A percentile compares a stretch with the other conserved stretches of the same genome.
Conservation (phyloP, 768 basidiomycete genomes). For the Leccinum obscurum region DNA sequence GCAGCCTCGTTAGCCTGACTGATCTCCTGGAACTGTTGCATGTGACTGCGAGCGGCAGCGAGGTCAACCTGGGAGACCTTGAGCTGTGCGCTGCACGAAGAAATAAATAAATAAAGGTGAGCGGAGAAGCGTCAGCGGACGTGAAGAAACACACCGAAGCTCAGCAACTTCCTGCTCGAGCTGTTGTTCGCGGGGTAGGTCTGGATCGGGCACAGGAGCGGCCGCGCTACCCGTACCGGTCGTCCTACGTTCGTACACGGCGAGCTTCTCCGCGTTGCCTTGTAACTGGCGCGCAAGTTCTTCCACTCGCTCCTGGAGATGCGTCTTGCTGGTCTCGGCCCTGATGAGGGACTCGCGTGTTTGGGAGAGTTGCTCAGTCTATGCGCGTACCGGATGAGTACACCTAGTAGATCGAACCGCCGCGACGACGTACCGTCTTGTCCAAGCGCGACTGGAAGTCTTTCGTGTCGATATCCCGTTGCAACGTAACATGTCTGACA, state of each 20-base stretch:
- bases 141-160: slow-evolving; percentile 54
- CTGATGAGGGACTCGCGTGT: slow-evolving; percentile 69
- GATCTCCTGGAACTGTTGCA: slow-evolving; percentile 85
- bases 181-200: slow-evolving; percentile 69
- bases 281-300: slow-evolving; percentile 57
- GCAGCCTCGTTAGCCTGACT: slow-evolving; percentile 81
- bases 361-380: slow-evolving; percentile 66
- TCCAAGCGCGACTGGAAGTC: slow-evolving; percentile 75
- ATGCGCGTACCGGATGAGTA: slow-evolving; percentile 12
- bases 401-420: not conserved
- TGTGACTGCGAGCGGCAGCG: slow-evolving; percentile 64
- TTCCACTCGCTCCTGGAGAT: slow-evolving; percentile 65
- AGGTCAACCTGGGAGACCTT: slow-evolving; percentile 81
- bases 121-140: not conserved
- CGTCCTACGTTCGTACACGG: slow-evolving; percentile 78
- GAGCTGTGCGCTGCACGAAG: slow-evolving; percentile 57
- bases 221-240: slow-evolving; percentile 32
- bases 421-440: slow-evolving; percentile 51
- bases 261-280: slow-evolving; percentile 80
- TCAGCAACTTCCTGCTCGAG: slow-evolving; percentile 85
- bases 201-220: slow-evolving; percentile 40
- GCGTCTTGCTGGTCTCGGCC: slow-evolving; percentile 76
- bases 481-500: slow-evolving; percentile 68
- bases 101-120: not conserved
- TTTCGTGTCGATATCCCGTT: slow-evolving; percentile 78